Base-by-base conservation (phyloP, 2,329 filamentous ascomycete species). In the Aspergillus alliaceus region DNA sequence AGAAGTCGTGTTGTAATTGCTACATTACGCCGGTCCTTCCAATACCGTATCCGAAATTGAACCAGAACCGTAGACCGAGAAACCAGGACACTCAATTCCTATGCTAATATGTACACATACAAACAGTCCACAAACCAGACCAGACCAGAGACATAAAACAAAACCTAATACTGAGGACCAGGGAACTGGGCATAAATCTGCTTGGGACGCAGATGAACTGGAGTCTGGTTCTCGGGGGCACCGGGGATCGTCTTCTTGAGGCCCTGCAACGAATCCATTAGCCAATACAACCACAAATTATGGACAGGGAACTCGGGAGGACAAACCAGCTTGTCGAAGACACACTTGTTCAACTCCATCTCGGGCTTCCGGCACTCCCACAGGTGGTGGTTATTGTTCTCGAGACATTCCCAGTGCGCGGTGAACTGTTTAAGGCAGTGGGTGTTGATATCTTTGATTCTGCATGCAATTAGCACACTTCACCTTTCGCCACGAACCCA, bases 381-480 rank as follows among this genome's bases (percentile, higher is more conserved):
- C 59, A 98, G 81, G 79, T 96, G 91, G 73, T 99, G 95, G 82
- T 99, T 99, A 82, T 96, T 93, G 80, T 96, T 89, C 72, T 99
- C 95, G 57, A 99, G 84, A 73, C 95, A 99, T 70, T 91, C 84
- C 92, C 93, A 99, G 81, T 99, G 95, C 71, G 86, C 85, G 68
- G 91, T 88, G 84, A 99, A 99, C 78, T 96, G 85, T 61, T 88
- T 84, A 56, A 99, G 81, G 79, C 95, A 99, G 82, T 91, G 86
- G 77, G 91, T 93, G 83, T 97, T 98, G 80, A 99, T 88, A 75
- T 99, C 95, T 71, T 93, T 89, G 75, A 99, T 84, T 58, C 92
- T 96, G 72, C 51, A 27, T 14, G 24, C 11, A 27, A 32, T 50
- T 25, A 55, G 35, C 42, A 14, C 7, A 8, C 42, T 6, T n/a